phyloP scores from a whole-genome alignment of 257 asterid species.

The Ophiorrhiza pumila region DNA sequence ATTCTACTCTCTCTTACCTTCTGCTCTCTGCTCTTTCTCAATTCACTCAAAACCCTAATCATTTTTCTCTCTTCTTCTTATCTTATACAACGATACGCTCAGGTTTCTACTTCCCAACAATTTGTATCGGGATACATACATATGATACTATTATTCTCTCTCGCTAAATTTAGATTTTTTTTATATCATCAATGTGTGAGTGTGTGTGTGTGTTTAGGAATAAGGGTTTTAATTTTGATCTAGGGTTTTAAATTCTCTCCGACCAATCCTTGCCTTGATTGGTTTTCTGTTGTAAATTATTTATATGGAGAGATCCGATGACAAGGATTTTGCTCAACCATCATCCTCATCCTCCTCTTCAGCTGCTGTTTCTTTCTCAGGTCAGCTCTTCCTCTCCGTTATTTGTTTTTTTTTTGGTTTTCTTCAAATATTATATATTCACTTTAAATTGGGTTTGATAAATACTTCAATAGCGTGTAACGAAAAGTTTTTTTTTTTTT shows the following conservation, averaged over 20 bases:
- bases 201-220: background rate
- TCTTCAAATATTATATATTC: background rate
- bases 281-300: background rate
- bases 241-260: background rate
- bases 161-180: too few relatives aligned
- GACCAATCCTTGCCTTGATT: background rate
- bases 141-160: too few relatives aligned
- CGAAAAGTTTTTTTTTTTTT: background rate
- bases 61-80: background rate
- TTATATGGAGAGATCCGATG: constrained; percentile 62
- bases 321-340: constrained; percentile 27
- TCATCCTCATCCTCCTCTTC: constrained; percentile 13
- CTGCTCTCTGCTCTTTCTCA: background rate
- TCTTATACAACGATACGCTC: too few relatives aligned
- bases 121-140: background rate
- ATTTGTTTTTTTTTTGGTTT: background rate
- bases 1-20: background rate
- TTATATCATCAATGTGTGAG: background rate
- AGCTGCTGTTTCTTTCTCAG: constrained; percentile 31
- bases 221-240: background rate
- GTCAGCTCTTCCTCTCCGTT: constrained; percentile 23
- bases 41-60: constrained; percentile 7
- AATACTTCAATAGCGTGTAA: background rate
- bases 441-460: background rate
- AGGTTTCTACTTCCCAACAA: background rate